Conservation (phyloP, 2,329 filamentous ascomycete genomes). For the Penicillium expansum region DNA sequence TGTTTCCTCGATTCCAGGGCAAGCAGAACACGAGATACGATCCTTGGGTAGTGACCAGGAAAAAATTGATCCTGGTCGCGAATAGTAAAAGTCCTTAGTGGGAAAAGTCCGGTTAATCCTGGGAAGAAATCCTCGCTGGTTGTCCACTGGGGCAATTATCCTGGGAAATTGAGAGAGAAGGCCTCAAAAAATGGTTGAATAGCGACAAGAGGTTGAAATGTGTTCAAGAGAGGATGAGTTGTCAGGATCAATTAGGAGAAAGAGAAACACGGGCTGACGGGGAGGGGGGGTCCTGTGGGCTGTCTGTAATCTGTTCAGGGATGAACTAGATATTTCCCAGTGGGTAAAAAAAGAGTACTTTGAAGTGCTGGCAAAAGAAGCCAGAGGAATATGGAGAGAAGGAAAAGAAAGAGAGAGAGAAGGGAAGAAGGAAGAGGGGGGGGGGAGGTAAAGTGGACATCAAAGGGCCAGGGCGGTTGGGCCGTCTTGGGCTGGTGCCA, state of each 20-base stretch:
- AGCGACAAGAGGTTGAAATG: not conserved
- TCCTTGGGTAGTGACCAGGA: constrained; percentile 15
- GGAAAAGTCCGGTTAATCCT: constrained; percentile 10
- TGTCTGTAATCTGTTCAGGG: constrained; percentile 1
- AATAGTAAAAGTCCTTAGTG: constrained; percentile 11
- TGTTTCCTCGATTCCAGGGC: constrained; percentile 14
- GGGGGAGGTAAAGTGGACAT: constrained; percentile 34
- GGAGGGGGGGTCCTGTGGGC: not conserved
- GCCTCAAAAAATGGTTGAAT: constrained; percentile 4
- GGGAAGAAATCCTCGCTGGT: constrained; percentile 17
- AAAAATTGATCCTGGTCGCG: constrained; percentile 13
- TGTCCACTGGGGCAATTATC: constrained; percentile 21
- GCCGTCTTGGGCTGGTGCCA: constrained; percentile 45
- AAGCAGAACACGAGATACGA: constrained; percentile 12
- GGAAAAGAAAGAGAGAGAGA: constrained; percentile 7
- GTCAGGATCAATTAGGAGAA: constrained; percentile 3
- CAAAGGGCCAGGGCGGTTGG: constrained; percentile 32
- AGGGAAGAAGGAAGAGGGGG: constrained; percentile 22
- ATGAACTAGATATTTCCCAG: not conserved
- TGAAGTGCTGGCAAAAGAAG: not conserved
- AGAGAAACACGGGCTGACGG: constrained; percentile 1
- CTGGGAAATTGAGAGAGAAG: constrained; percentile 16
- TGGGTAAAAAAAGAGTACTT: not conserved
- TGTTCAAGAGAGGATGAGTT: constrained; percentile 4
- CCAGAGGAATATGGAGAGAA: constrained; percentile 9